Evolutionary conservation across 352 stramenopile genomes (phyloP).

Genomic region (Globisporangium polare): DNA sequence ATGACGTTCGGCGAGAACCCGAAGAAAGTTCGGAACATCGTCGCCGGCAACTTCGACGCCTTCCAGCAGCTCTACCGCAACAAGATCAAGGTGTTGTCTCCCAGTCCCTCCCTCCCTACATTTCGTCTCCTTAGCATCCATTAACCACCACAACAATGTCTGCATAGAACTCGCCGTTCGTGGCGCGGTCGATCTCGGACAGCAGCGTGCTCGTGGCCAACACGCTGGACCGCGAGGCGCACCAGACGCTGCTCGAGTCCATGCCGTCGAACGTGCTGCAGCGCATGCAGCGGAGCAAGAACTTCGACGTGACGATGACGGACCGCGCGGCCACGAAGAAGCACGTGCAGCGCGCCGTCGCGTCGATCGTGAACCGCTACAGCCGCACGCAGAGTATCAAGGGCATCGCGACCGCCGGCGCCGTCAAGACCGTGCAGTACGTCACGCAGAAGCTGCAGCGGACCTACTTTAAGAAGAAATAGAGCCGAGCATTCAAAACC

Average conservation of each 20-base stretch:
- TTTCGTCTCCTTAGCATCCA: not conserved
- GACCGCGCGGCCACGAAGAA: constrained; percentile 47
- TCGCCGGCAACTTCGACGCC: constrained; percentile 73
- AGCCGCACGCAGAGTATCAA: constrained; percentile 89
- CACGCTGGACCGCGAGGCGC: constrained; percentile 28
- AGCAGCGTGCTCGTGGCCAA: constrained; percentile 45
- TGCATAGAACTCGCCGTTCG: constrained; percentile 57
- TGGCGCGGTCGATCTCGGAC: constrained; percentile 47
- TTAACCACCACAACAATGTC: not conserved
- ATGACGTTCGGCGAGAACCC: constrained; percentile 91
- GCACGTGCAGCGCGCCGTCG: constrained; percentile 55
- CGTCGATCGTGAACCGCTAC: constrained; percentile 75
- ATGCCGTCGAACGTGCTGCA: constrained; percentile 48
- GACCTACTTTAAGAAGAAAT: constrained; percentile 61
- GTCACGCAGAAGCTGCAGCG: constrained; percentile 82
- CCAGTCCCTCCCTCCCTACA: not conserved
- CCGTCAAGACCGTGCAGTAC: constrained; percentile 77
- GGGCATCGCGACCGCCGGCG: constrained; percentile 80
- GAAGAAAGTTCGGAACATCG: constrained; percentile 90
- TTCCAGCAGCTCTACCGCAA: constrained; percentile 74
- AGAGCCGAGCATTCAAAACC: constrained; percentile 7
- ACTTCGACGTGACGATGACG: constrained; percentile 21
- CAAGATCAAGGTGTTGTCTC: constrained; percentile 60
- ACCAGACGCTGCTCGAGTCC: constrained; percentile 41
- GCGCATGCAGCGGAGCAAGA: constrained; percentile 29